phyloP scores from a whole-genome alignment of 139 green algal species.

The Eudorina sp. region DNA sequence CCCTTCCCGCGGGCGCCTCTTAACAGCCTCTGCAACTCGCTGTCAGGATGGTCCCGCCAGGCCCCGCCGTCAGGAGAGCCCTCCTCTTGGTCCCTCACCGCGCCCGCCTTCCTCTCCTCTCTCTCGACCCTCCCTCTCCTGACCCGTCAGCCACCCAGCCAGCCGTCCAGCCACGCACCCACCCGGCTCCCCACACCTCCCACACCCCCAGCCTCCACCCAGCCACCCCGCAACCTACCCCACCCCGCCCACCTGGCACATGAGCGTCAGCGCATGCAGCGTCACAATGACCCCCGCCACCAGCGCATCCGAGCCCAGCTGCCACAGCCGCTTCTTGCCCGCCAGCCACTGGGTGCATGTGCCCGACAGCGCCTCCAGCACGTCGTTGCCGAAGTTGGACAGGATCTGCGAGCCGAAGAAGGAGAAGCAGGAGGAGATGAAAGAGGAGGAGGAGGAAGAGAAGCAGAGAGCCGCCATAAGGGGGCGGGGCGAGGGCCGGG shows the following conservation, averaged over 20 bases:
- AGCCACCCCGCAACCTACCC: neutral
- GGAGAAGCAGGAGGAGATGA: neutral
- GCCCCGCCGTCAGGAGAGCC: no score
- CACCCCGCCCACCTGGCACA: constrained; percentile 69
- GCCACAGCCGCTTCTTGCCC: constrained; percentile 37
- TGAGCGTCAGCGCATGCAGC: constrained; percentile 76
- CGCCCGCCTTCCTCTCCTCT: no score
- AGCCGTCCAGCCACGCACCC: no score
- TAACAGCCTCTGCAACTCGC: no score
- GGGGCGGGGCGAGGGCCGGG: no score
- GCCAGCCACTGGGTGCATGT: constrained; percentile 76
- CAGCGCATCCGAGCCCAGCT: constrained; percentile 68
- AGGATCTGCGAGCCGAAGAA: constrained; percentile 75
- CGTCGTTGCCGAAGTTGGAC: constrained; percentile 88
- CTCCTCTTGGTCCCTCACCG: no score
- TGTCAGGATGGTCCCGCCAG: no score
- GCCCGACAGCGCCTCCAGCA: constrained; percentile 83
- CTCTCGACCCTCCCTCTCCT: no score
- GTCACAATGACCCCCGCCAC: constrained; percentile 68
- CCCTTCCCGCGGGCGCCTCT: no score
- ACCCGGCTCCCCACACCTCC: no score
- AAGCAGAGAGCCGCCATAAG: neutral
- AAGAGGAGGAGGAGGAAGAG: neutral
- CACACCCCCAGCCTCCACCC: no score
- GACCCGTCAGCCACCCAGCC: no score